Evolutionary conservation across 345 rosid genomes (phyloP).

Genomic region (Microthlaspi erraticum): DNA sequence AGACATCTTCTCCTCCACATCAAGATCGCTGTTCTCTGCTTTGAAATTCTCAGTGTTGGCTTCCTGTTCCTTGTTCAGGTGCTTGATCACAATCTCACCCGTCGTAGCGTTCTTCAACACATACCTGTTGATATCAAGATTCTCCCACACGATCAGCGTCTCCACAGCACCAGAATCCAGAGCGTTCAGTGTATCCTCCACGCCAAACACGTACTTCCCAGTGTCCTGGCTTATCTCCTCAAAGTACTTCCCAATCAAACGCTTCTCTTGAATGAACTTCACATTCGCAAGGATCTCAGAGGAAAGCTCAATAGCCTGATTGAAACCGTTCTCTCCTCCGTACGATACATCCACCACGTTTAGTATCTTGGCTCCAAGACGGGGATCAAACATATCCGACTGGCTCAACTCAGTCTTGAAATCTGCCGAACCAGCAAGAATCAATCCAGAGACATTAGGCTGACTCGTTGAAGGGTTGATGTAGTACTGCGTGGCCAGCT

Average conservation of each 20-base stretch:
- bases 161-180: conserved; percentile 15
- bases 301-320: conserved; percentile 11
- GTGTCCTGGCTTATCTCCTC: conserved; percentile 27
- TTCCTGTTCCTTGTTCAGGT: conserved; percentile 19
- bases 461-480: conserved; percentile 19
- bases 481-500: conserved; percentile 39
- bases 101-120: conserved; percentile 11
- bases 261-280: conserved; percentile 25
- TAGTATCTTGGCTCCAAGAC: conserved; percentile 5
- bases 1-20: conserved; percentile 24
- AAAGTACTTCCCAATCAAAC: conserved; percentile 16
- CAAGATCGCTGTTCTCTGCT: conserved; percentile 9
- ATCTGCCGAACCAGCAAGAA: conserved; percentile 9
- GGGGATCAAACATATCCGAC: conserved; percentile 23
- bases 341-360: conserved; percentile 18
- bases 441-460: conserved; percentile 24
- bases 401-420: conserved; percentile 21
- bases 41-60: conserved; percentile 20
- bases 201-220: conserved; percentile 16
- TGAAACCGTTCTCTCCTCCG: conserved; percentile 21
- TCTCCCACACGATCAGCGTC: conserved; percentile 14
- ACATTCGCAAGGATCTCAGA: conserved; percentile 18
- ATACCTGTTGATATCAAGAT: conserved; percentile 21
- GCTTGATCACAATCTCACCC: conserved; percentile 5
- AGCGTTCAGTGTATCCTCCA: conserved; percentile 10